Evolutionary conservation across 768 basidiomycete species (phyloP), one percentile per base, ranked within the genome.

Genomic region (Gloeopeniophorella convolvens): DNA sequence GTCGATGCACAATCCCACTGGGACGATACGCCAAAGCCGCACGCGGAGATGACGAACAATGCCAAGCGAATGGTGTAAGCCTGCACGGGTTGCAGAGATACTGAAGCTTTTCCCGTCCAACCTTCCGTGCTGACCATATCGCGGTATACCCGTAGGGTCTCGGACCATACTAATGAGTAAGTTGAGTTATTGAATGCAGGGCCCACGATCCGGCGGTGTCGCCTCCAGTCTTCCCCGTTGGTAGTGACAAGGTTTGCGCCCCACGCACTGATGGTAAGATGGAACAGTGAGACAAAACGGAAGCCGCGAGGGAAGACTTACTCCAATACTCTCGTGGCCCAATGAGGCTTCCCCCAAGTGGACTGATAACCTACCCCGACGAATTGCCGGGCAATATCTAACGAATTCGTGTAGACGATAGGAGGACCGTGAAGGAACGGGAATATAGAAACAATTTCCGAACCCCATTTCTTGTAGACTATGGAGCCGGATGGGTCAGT

Each of bases 101-200:
- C 39, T 1, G 34, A 30, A 24, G 43, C 43, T 34, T 45, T 51
- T 34, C 18, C 30, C 15, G 47, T 28, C 56, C 56, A 55, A n/a
- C 48, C 52, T 35, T 59, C 59, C 10, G 46, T 27, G 12, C 30
- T 33, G 32, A 51, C 26, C 50, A 57, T 57, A 11, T 57, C 55
- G 26, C 54, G 42, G 36, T 59, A 61, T n/a, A 57, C 34, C 27
- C 54, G 40, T 18, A 42, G 21, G 16, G 60, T 51, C 48, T 59
- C 55, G 20, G 55, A 32, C 59, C 60, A 61, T 35, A 59, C 56
- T 20, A 57, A 48, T 18, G 48, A 44, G 41, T 59, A 61, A 33
- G 54, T 61, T 26, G 18, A 33, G 11, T 45, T 43, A 35, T 59
- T 61, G 56, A 61, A 61, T 7, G 60, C 60, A 6, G 60, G 58